Conservation (phyloP, 2,329 filamentous ascomycete genomes). For the Incumbomyces lentus region DNA sequence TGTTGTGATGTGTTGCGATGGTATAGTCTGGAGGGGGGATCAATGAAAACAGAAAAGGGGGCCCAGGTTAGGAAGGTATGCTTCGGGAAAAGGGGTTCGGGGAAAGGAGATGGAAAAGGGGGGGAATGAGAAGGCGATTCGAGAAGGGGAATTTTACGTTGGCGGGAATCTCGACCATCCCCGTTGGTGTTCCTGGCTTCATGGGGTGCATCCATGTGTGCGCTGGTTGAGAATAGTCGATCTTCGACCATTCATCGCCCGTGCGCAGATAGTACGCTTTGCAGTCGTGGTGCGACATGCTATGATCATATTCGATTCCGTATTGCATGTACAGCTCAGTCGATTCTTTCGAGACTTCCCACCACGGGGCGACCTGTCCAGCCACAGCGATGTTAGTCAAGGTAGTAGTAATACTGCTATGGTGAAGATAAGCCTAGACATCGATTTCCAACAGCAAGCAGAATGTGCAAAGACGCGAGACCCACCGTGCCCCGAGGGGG, state of each 20-base stretch:
- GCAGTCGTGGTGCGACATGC: constrained; percentile 36
- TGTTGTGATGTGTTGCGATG: too few species aligned
- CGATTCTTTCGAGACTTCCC: constrained; percentile 61
- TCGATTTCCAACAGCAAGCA: constrained; percentile 54
- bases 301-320: constrained; percentile 44
- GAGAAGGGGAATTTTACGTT: too few species aligned
- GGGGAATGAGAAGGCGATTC: too few species aligned
- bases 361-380: constrained; percentile 59
- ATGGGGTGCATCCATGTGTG: constrained; percentile 38
- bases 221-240: constrained; percentile 34
- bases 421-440: too few species aligned
- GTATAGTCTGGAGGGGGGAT: too few species aligned
- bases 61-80: too few species aligned
- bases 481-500: constrained; percentile 59
- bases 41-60: too few species aligned
- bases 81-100: too few species aligned
- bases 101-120: too few species aligned
- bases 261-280: constrained; percentile 36
- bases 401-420: too few species aligned
- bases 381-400: too few species aligned
- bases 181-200: constrained; percentile 36
- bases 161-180: constrained; percentile 34
- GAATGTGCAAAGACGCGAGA: too few species aligned
- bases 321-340: constrained; percentile 37
- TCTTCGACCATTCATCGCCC: constrained; percentile 36